These are phyloP conservation scores for Pestalotiopsis sp. DNA, from an alignment of 2,329 filamentous ascomycete genomes.

Conservation along the genomic window DNA sequence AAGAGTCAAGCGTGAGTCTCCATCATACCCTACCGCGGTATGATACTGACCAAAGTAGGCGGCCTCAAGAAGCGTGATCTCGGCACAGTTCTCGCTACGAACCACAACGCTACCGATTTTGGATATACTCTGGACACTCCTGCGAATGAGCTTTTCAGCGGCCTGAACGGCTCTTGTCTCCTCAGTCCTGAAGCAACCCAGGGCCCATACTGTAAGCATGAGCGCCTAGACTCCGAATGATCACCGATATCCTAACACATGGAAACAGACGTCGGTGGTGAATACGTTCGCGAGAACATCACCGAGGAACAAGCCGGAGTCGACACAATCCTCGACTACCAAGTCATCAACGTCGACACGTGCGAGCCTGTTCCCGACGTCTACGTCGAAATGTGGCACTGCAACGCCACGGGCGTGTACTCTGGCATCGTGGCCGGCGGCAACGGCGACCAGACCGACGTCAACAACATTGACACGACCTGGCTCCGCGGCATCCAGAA, in stretches of 20 bases:
- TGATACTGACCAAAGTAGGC: neutral
- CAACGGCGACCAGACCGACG: conserved; percentile 39
- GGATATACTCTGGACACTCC: conserved; percentile 34
- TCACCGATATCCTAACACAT: neutral
- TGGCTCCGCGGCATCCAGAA: conserved; percentile 41
- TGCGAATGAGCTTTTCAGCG: conserved; percentile 37
- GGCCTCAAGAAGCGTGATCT: conserved; percentile 31
- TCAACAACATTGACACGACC: conserved; percentile 40
- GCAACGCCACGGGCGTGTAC: conserved; percentile 48
- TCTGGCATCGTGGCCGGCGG: conserved; percentile 39
- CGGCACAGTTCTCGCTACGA: conserved; percentile 18
- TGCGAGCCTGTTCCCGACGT: conserved; percentile 49
- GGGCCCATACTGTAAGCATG: conserved; percentile 48
- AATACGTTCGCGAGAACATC: conserved; percentile 49
- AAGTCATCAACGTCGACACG: conserved; percentile 53
- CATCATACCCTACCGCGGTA: too few relatives aligned
- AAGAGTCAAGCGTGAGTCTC: conserved; percentile 3
- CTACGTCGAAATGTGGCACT: conserved; percentile 53
- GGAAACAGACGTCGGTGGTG: conserved; percentile 43
- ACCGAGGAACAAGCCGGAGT: conserved; percentile 48
- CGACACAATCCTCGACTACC: conserved; percentile 48
- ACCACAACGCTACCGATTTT: conserved; percentile 30
- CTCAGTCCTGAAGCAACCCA: conserved; percentile 52
- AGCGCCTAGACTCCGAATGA: neutral
- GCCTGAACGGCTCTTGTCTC: conserved; percentile 45